Evolutionary conservation across 2,329 filamentous ascomycete genomes (phyloP).

Genomic region (Talaromyces rugulosus): DNA sequence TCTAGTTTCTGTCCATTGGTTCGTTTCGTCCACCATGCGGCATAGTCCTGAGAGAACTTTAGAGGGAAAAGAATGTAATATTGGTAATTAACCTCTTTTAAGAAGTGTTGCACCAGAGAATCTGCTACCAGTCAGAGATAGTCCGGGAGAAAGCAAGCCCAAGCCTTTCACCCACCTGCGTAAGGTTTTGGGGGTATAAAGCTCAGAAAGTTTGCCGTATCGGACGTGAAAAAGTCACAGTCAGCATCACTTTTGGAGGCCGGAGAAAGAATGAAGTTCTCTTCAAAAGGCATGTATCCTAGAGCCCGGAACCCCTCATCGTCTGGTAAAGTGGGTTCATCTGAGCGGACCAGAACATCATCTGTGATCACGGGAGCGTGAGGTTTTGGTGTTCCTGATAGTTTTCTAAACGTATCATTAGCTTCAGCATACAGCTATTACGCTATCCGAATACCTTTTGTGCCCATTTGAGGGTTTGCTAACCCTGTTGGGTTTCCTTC

Average conservation of each 20-base stretch:
- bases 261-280: constrained; percentile 5
- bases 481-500: constrained; percentile 23
- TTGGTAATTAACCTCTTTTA: constrained; percentile 43
- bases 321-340: not conserved
- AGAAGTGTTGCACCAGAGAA: constrained; percentile 44
- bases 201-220: constrained; percentile 29
- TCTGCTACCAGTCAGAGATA: constrained; percentile 28
- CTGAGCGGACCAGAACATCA: not conserved
- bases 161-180: constrained; percentile 23
- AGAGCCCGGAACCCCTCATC: constrained; percentile 7
- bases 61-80: constrained; percentile 47
- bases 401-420: not conserved
- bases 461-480: constrained; percentile 4
- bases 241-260: not conserved
- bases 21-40: constrained; percentile 43
- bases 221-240: constrained; percentile 12
- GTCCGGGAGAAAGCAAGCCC: not conserved
- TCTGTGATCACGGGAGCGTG: too few species aligned
- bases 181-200: constrained; percentile 36
- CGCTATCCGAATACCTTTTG: constrained; percentile 12
- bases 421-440: not conserved
- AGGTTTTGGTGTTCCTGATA: not conserved
- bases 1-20: constrained; percentile 30
- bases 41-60: constrained; percentile 43
- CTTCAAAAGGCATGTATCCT: constrained; percentile 16